Evolutionary conservation across 495 filamentous ascomycete species (phyloP), one percentile per base, ranked within the genome.

Genomic region (Lepidopterella palustris): DNA sequence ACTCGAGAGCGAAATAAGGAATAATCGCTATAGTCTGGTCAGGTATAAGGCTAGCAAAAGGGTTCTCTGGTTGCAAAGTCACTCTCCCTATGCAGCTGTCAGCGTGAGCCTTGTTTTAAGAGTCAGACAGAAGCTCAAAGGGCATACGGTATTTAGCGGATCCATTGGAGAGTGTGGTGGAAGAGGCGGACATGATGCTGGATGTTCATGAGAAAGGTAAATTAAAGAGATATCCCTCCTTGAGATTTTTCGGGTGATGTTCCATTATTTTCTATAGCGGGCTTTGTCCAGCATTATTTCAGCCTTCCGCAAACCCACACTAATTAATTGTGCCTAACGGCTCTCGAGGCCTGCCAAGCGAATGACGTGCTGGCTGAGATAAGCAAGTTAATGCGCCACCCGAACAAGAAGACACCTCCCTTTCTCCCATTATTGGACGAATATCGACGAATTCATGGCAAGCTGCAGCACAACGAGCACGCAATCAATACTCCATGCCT

Each of bases 1-100:
- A 97, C 72, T 98, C 93, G 61, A 98, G 87, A 20, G 87, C 92
- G 75, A 96, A 96, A 13, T 81, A 86, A 0, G 93, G 93, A 55
- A 98, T 82, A 31, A 95, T 80, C 32, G 84, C 87, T 63, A 95
- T 86, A 18, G 84, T 79, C 76, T 98, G 93, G 66, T 92, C 82
- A 28, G 89, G 85, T 61, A 98, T 95, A 63, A 98, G 77, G 32
- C 78, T 74, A 53, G 88, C 85, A 72, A 91, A 97, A 23, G 92
- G 91, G 77, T 96, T 98, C 77, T 96, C 92, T 67, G 89, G 85
- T 71, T 96, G 90, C 45, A 75, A 72, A 57, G 73, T 74, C 71
- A 82, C 71, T 74, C 77, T 80, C 75, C 82, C 84, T 87, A 55
- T 27, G 24, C 31, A 57, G 24, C 24, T 49, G 55, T 68, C 48